phyloP scores from a whole-genome alignment of 2,329 filamentous ascomycete genomes.

The Microcyclospora pomicola region DNA sequence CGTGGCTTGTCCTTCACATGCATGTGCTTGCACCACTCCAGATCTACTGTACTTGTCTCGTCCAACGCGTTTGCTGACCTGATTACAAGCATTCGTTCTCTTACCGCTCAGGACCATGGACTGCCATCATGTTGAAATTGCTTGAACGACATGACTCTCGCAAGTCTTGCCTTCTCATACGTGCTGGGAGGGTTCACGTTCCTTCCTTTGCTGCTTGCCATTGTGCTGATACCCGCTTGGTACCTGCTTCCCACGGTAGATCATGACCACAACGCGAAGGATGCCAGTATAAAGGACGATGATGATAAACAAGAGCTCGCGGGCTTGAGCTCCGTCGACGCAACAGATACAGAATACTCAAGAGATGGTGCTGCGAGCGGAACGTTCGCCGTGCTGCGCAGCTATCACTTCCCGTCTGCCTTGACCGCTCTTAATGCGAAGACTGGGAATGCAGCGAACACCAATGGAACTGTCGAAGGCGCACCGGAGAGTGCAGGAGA shows the following conservation, averaged over 20 bases:
- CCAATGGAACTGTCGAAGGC: slow-evolving; percentile 4
- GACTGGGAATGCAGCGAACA: slow-evolving; percentile 3
- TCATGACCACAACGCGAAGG: not conserved
- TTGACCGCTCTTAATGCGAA: slow-evolving; percentile 14
- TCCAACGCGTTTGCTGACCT: too few species aligned
- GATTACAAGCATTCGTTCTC: too few species aligned
- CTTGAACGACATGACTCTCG: slow-evolving; percentile 23
- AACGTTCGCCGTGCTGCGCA: slow-evolving; percentile 20
- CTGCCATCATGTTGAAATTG: too few species aligned
- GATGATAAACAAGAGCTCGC: slow-evolving; percentile 1
- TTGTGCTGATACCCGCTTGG: slow-evolving; percentile 53
- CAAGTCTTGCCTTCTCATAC: slow-evolving; percentile 58
- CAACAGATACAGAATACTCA: slow-evolving; percentile 3
- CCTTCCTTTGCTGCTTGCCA: slow-evolving; percentile 53
- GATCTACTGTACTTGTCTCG: too few species aligned
- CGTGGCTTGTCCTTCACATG: too few species aligned
- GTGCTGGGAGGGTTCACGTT: slow-evolving; percentile 80
- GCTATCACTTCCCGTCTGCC: slow-evolving; percentile 19
- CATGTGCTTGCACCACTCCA: too few species aligned
- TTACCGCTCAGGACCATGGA: too few species aligned
- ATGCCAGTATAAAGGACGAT: not conserved
- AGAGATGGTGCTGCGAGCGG: slow-evolving; percentile 16
- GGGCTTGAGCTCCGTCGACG: not conserved
- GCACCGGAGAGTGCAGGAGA: slow-evolving; percentile 47
- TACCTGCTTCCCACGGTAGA: slow-evolving; percentile 37